These are phyloP conservation scores for Lichtheimia hyalospora DNA, from an alignment of 371 early-diverging fungal species.

Conservation along the genomic window DNA sequence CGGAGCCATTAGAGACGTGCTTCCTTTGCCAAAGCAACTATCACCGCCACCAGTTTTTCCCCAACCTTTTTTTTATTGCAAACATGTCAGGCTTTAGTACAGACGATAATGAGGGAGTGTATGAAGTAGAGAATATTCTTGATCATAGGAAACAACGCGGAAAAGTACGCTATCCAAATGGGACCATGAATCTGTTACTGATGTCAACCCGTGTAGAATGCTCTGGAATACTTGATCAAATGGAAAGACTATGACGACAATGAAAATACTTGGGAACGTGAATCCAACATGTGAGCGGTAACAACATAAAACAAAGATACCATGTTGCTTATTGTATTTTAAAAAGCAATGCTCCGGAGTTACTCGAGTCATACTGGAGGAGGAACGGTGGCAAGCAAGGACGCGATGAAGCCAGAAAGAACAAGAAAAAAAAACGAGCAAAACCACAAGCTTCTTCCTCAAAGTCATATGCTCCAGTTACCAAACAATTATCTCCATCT, in stretches of 20 bases:
- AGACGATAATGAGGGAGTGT: conserved; percentile 9
- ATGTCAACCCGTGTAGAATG: background rate
- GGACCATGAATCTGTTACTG: background rate
- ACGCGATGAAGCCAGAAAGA: background rate
- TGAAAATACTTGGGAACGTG: conserved; percentile 19
- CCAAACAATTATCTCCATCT: too few species aligned
- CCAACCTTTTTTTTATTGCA: too few species aligned
- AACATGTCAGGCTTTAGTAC: too few species aligned
- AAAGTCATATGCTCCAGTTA: too few species aligned
- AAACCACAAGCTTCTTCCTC: too few species aligned
- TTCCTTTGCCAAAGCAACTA: too few species aligned
- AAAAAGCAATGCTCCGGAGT: background rate
- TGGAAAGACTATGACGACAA: conserved; percentile 17
- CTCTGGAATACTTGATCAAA: conserved; percentile 8
- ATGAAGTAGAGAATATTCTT: conserved; percentile 15
- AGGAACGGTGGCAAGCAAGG: background rate
- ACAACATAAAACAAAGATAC: too few species aligned
- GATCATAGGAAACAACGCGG: conserved; percentile 1
- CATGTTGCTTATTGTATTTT: too few species aligned
- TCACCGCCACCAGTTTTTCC: too few species aligned
- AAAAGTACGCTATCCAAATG: background rate
- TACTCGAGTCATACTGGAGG: background rate
- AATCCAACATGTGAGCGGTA: conserved; percentile 7
- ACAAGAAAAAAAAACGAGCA: background rate
- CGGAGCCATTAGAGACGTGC: too few species aligned